A percentile compares a stretch with the other conserved stretches of the same genome.
These are phyloP conservation scores for Arachnopeziza araneosa DNA, from an alignment of 2,329 filamentous ascomycete species.

Conservation along the genomic window DNA sequence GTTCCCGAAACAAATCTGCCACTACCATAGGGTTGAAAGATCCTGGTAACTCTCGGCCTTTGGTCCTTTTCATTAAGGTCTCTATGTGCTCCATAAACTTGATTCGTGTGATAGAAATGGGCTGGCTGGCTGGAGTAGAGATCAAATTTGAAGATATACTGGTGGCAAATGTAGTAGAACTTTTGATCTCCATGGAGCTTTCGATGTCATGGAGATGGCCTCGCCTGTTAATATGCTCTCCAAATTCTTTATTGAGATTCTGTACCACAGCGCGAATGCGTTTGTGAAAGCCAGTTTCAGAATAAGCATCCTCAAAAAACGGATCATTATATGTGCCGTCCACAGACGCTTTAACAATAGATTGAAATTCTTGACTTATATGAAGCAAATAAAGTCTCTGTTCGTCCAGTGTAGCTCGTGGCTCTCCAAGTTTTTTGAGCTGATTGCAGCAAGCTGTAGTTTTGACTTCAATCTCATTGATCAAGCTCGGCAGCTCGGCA, in stretches of 20 bases:
- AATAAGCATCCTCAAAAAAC: slow-evolving; percentile 42
- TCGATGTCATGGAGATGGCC: slow-evolving; percentile 38
- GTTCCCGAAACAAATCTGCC: slow-evolving; percentile 52
- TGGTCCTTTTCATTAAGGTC: slow-evolving; percentile 35
- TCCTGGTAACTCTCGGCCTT: slow-evolving; percentile 53
- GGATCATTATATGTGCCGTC: slow-evolving; percentile 46
- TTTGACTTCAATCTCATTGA: slow-evolving; percentile 37
- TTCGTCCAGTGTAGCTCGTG: slow-evolving; percentile 40
- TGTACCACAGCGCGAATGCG: slow-evolving; percentile 51
- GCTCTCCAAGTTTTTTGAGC: slow-evolving; percentile 44
- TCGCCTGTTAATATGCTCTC: slow-evolving; percentile 34
- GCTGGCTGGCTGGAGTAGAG: no score
- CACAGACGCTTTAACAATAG: slow-evolving; percentile 40
- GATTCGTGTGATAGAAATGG: slow-evolving; percentile 27
- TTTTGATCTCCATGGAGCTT: slow-evolving; percentile 12
- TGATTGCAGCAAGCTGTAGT: slow-evolving; percentile 31
- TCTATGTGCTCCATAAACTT: slow-evolving; percentile 38
- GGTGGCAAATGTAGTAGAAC: slow-evolving; percentile 9
- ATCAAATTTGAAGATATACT: no score
- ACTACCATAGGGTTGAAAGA: slow-evolving; percentile 56
- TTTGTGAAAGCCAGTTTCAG: slow-evolving; percentile 32
- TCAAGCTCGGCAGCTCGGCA: slow-evolving; percentile 40
- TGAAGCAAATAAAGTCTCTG: slow-evolving; percentile 44
- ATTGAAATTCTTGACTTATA: slow-evolving; percentile 40
- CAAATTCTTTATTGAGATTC: slow-evolving; percentile 43